phyloP scores from a whole-genome alignment of 345 rosid genomes.

The Gossypium australe region DNA sequence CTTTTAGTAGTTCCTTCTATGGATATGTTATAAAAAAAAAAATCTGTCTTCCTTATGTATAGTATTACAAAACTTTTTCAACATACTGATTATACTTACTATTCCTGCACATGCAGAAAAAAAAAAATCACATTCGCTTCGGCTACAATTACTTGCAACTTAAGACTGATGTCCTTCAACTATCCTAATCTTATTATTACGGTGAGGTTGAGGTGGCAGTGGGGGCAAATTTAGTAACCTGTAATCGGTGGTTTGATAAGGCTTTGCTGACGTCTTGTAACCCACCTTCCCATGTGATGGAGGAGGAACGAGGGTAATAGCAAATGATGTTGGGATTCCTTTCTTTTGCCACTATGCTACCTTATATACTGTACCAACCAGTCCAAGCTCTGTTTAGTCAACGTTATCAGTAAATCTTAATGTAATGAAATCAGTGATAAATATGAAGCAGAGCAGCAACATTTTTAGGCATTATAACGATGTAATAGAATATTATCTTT shows the following conservation, averaged over 20 bases:
- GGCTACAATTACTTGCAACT: background rate
- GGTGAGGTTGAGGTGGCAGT: background rate
- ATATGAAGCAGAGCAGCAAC: background rate
- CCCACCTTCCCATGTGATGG: background rate
- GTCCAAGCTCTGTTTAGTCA: conserved; percentile 53
- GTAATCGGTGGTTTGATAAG: background rate
- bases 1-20: too few relatives aligned
- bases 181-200: background rate
- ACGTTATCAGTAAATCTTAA: background rate
- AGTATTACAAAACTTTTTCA: background rate
- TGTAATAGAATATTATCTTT: background rate
- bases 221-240: background rate
- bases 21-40: too few relatives aligned
- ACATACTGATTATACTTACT: background rate
- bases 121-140: background rate
- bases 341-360: conserved; percentile 7
- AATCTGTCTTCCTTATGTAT: background rate
- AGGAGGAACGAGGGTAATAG: background rate
- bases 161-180: too few relatives aligned
- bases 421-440: background rate
- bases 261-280: background rate
- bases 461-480: background rate
- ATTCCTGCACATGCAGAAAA: background rate
- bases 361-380: conserved; percentile 47
- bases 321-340: background rate